Conservation (phyloP, 108 stramenopile genomes). For the Cyclotella sp. region DNA sequence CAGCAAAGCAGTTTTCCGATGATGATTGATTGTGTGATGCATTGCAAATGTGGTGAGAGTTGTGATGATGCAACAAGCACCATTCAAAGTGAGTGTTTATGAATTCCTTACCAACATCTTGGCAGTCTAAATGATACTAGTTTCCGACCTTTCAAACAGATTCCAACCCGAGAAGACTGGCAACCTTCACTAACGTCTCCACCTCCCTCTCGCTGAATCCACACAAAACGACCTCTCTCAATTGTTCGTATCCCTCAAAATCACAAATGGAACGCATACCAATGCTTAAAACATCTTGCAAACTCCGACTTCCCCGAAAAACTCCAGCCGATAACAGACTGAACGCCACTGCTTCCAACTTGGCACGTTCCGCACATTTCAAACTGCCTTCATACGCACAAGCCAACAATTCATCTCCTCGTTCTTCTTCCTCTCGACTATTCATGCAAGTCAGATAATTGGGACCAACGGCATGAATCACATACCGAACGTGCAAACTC, state of each 20-base stretch:
- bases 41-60: too few species aligned
- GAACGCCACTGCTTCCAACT: constrained; percentile 71
- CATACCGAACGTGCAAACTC: constrained; percentile 52
- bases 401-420: constrained; percentile 53
- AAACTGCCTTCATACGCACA: constrained; percentile 62
- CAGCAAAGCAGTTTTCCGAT: too few species aligned
- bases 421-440: constrained; percentile 6
- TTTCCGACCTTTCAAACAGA: not conserved
- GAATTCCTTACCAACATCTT: too few species aligned
- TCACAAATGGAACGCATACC: constrained; percentile 64
- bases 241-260: constrained; percentile 48
- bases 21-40: too few species aligned
- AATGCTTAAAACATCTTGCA: constrained; percentile 64
- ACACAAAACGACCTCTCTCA: constrained; percentile 59
- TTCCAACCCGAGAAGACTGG: constrained; percentile 35
- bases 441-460: constrained; percentile 55
- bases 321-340: constrained; percentile 79
- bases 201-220: constrained; percentile 52
- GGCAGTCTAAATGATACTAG: too few species aligned
- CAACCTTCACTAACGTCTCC: constrained; percentile 26
- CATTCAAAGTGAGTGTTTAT: too few species aligned
- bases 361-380: constrained; percentile 44
- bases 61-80: too few species aligned
- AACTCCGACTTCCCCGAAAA: constrained; percentile 62
- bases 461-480: constrained; percentile 92